Evolutionary conservation across 176 grass and related monocot genomes (phyloP).

Genomic region (Oryza coarctata): DNA sequence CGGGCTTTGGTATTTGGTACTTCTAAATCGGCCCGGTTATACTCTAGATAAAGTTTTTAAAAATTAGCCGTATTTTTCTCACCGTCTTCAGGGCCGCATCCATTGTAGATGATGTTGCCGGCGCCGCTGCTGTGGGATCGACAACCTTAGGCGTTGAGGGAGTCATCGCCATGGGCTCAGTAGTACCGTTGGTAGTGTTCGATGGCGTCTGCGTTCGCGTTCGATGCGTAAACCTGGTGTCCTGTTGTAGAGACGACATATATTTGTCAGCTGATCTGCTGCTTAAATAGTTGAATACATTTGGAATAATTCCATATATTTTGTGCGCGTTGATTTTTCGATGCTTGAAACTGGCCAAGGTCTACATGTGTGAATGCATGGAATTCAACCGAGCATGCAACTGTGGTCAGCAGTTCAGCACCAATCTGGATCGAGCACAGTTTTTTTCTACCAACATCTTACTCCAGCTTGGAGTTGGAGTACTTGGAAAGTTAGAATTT

Average conservation of each 20-base stretch:
- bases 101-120: not conserved
- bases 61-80: too few relatives aligned
- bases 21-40: too few relatives aligned
- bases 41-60: too few relatives aligned
- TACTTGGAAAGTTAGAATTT: not conserved
- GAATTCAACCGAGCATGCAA: not conserved
- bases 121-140: not conserved
- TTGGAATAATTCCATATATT: not conserved
- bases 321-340: slow-evolving; percentile 15
- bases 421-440: not conserved
- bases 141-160: not conserved
- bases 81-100: not conserved
- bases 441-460: not conserved
- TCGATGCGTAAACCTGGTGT: not conserved
- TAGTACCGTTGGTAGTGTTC: not conserved
- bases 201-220: not conserved
- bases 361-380: not conserved
- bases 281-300: not conserved
- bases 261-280: not conserved
- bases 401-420: not conserved
- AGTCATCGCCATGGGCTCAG: too few relatives aligned
- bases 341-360: not conserved
- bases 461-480: not conserved
- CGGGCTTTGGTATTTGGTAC: too few relatives aligned
- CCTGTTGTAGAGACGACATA: not conserved